These are phyloP conservation scores for Chlamydomonas eustigma DNA, from an alignment of 139 green algal species.

Conservation along the genomic window DNA sequence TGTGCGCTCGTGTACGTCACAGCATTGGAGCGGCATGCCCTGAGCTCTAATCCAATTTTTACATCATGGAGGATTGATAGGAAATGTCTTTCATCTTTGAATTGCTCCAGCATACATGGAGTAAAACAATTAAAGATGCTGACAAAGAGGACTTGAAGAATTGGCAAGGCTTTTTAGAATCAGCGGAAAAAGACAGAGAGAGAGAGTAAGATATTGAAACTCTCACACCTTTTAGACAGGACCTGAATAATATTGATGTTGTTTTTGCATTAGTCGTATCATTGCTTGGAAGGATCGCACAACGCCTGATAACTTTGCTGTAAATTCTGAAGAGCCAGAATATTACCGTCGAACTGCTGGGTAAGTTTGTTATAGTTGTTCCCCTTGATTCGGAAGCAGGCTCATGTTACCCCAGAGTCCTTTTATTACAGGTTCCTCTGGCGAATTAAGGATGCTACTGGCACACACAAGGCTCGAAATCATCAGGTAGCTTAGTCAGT, in stretches of 20 bases:
- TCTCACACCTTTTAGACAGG: too few relatives aligned
- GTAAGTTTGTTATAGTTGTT: background rate
- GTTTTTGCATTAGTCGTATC: slow-evolving; percentile 34
- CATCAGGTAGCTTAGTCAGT: slow-evolving; percentile 18
- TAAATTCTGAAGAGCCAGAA: slow-evolving; percentile 32
- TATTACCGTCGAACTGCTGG: slow-evolving; percentile 40
- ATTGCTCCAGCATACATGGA: slow-evolving; percentile 19
- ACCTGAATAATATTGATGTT: too few relatives aligned
- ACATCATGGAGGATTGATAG: too few relatives aligned
- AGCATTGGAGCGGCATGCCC: background rate
- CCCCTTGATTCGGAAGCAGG: background rate
- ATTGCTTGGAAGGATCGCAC: slow-evolving; percentile 34
- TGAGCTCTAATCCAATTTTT: too few relatives aligned
- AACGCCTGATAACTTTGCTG: slow-evolving; percentile 35
- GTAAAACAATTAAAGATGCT: slow-evolving; percentile 3
- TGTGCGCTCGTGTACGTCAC: background rate
- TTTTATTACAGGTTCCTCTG: slow-evolving; percentile 22
- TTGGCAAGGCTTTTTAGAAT: slow-evolving; percentile 33
- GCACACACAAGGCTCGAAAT: slow-evolving; percentile 25
- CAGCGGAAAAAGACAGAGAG: slow-evolving; percentile 31
- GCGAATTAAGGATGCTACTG: slow-evolving; percentile 16
- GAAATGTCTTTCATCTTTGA: slow-evolving; percentile 42
- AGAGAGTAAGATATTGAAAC: slow-evolving; percentile 35
- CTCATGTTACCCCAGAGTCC: background rate
- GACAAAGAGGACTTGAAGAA: slow-evolving; percentile 24